These are phyloP conservation scores for Aureoboletus auriporus DNA, from an alignment of 768 basidiomycete genomes.

Conservation along the genomic window DNA sequence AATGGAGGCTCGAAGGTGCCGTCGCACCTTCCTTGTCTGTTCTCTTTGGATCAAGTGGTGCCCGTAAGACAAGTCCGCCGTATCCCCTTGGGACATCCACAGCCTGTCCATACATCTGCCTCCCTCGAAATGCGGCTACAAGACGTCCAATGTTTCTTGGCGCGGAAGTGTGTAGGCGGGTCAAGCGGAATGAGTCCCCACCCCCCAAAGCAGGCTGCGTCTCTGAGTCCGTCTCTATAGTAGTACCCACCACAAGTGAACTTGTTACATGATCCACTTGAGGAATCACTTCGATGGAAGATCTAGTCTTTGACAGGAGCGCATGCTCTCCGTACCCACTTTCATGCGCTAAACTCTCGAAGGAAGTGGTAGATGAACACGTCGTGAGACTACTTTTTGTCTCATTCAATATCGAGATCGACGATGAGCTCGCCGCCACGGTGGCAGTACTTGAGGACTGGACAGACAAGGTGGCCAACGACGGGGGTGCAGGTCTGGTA, in stretches of 20 bases:
- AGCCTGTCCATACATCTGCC: conserved; percentile 64
- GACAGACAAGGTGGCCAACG: conserved; percentile 5
- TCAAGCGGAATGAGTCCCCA: neutral
- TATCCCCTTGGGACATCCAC: conserved; percentile 65
- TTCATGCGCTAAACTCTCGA: neutral
- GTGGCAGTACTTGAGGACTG: conserved; percentile 14
- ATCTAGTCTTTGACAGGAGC: neutral
- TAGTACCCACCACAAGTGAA: neutral
- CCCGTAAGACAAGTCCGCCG: conserved; percentile 56
- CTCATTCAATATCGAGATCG: conserved; percentile 5
- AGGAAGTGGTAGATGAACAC: conserved; percentile 5
- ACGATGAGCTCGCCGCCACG: conserved; percentile 7
- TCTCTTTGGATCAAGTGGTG: conserved; percentile 14
- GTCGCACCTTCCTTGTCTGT: conserved; percentile 11
- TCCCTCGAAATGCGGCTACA: conserved; percentile 68
- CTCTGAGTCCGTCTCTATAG: conserved; percentile 4
- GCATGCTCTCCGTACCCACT: neutral
- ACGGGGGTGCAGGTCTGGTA: conserved; percentile 37
- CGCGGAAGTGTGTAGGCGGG: neutral
- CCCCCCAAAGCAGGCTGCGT: conserved; percentile 9
- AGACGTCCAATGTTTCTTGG: conserved; percentile 23
- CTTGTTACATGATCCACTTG: neutral
- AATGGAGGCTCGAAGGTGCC: conserved; percentile 1
- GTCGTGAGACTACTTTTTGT: conserved; percentile 2
- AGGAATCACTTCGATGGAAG: neutral